These are phyloP conservation scores for Logfia minima DNA, from an alignment of 129 eudicot genomes.

Conservation along the genomic window DNA sequence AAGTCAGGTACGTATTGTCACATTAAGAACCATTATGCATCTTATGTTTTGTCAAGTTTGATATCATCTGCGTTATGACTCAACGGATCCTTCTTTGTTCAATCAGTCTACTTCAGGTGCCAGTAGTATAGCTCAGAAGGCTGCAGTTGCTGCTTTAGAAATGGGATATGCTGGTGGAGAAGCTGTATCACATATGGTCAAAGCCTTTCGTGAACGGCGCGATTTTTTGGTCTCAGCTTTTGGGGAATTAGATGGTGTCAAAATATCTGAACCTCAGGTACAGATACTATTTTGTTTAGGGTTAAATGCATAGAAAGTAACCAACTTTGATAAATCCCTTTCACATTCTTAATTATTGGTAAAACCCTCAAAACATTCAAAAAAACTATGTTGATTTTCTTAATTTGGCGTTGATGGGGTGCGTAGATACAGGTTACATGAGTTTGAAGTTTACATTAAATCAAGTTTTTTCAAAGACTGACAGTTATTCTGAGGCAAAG, in stretches of 20 bases:
- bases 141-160: conserved; percentile 94
- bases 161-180: conserved; percentile 97
- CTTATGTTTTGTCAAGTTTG: neutral
- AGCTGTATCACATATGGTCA: conserved; percentile 81
- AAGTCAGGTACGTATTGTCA: conserved; percentile 63
- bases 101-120: conserved; percentile 92
- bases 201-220: conserved; percentile 82
- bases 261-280: conserved; percentile 93
- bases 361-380: too few species aligned
- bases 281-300: neutral
- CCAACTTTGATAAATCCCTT: too few species aligned
- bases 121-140: conserved; percentile 89
- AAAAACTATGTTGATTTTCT: too few species aligned
- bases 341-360: too few species aligned
- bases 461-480: neutral
- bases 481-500: too few species aligned
- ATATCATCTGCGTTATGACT: neutral
- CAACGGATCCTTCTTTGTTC: conserved; percentile 1
- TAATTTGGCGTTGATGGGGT: too few species aligned
- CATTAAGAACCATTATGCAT: neutral
- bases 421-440: neutral
- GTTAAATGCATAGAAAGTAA: neutral
- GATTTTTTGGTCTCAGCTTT: conserved; percentile 73
- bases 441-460: neutral
- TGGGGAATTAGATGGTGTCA: conserved; percentile 79